Evolutionary conservation across 164 flowering plant species (phyloP), one percentile per base, ranked within the genome.

Genomic region (Sedum album): DNA sequence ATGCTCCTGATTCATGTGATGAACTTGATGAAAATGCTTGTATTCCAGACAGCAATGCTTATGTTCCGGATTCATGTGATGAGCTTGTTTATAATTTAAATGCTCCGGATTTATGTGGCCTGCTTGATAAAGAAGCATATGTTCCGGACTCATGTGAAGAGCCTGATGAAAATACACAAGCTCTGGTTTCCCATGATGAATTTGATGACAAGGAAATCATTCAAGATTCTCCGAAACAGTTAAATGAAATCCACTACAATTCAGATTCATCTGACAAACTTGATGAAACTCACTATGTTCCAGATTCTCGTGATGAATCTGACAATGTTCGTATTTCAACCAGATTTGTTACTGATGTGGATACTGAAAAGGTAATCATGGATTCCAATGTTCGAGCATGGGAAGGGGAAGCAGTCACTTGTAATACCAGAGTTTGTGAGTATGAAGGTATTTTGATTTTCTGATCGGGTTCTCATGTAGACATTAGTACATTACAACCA

Each of bases 361-460:
- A 30, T 57, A 33, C 2, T 2, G 13, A 57, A 57, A 57, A 4
- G 20, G 62, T 57, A 26, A 57, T 20, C 8, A 3, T 26, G 62
- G 33, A 57, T 57, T 28, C 33, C 1, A 18, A 57, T 55, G 26
- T 51, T 51, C 57, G 21, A 51, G 57, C 28, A 51, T 51, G 28
- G 5, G 57, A 51, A 51, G 57, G 57, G 11, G 21, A 51, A 51
- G 57, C 7, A n/a, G 26, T 66, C 44, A 20, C 51, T 41, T 49
- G 76, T 71, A 53, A 28, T 9, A 17, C 36, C 66, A 55, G 15
- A 51, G 20, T 68, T 64, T 66, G 65, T 55, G 26, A 41, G 72
- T 28, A 11, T 68, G 68, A 70, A 75, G 84, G 77, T 76, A 72
- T 35, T 65, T 41, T 36, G 10, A 2, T 26, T 15, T 35, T 35